phyloP scores from a whole-genome alignment of 331 rosid species.

The Quercus lobata region DNA sequence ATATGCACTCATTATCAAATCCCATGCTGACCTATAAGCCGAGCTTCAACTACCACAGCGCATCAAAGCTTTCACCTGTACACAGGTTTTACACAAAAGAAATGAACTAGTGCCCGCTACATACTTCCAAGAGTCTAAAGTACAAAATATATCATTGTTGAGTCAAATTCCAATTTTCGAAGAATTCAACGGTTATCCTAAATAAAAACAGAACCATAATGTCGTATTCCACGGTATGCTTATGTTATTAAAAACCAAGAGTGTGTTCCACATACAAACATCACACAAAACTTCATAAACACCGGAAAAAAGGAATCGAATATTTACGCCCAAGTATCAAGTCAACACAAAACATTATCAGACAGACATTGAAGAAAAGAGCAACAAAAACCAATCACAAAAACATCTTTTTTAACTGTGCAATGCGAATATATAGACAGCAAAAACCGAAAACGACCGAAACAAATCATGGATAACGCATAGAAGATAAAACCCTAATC shows the following conservation, averaged over 20 bases:
- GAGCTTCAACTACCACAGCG: conserved; percentile 34
- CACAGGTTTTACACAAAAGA: not conserved
- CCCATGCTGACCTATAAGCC: conserved; percentile 53
- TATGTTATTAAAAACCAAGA: not conserved
- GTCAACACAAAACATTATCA: too few species aligned
- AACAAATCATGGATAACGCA: too few species aligned
- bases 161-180: not conserved
- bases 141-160: not conserved
- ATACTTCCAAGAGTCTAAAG: not conserved
- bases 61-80: conserved; percentile 31
- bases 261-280: not conserved
- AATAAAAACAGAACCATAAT: not conserved
- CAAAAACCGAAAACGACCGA: too few species aligned
- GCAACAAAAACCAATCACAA: too few species aligned
- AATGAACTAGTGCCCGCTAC: not conserved
- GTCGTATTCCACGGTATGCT: not conserved
- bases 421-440: too few species aligned
- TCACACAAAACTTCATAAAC: not conserved
- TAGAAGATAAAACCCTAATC: too few species aligned
- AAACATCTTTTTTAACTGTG: too few species aligned
- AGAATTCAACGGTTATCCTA: not conserved
- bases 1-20: conserved; percentile 93
- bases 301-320: too few species aligned
- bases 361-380: not conserved
- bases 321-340: too few species aligned